Percentiles rank a stretch among this genome's conserved stretches.
phyloP scores from a whole-genome alignment of 352 stramenopile genomes.

The Pythium scleroteichum region DNA sequence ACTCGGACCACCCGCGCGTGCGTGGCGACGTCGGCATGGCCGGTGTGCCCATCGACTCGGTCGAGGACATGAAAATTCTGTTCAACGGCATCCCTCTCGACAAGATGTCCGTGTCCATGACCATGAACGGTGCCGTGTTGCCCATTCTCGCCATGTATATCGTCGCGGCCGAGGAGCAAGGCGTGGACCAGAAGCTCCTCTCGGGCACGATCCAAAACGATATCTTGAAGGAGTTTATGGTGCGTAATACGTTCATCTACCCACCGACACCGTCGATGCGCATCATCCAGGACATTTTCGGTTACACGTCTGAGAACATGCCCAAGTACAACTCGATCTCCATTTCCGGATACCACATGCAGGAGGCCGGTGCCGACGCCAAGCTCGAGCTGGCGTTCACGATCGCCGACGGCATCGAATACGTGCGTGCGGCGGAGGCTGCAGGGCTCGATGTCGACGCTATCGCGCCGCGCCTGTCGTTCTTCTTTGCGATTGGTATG shows the following conservation, averaged over 20 bases:
- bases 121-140: constrained; percentile 98
- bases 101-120: constrained; percentile 98
- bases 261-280: constrained; percentile 93
- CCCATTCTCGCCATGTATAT: constrained; percentile 97
- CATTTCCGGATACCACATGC: constrained; percentile 98
- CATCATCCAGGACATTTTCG: constrained; percentile 97
- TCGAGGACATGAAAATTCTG: constrained; percentile 97
- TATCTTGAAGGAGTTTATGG: constrained; percentile 97
- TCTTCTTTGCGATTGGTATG: constrained; percentile 99
- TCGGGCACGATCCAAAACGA: constrained; percentile 92
- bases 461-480: constrained; percentile 93
- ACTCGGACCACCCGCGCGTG: constrained; percentile 95
- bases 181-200: constrained; percentile 88
- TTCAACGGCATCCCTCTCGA: constrained; percentile 96
- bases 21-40: constrained; percentile 97
- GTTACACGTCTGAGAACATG: constrained; percentile 95
- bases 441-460: constrained; percentile 94
- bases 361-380: constrained; percentile 95
- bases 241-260: constrained; percentile 99
- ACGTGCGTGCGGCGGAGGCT: constrained; percentile 90
- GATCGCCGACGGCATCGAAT: constrained; percentile 97
- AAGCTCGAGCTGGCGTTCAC: constrained; percentile 96
- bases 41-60: constrained; percentile 95
- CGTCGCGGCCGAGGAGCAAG: constrained; percentile 94
- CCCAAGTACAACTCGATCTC: constrained; percentile 98